Evolutionary conservation across 768 basidiomycete genomes (phyloP), one percentile per base, ranked within the genome.

Genomic region (Phaeotremella fagi): DNA sequence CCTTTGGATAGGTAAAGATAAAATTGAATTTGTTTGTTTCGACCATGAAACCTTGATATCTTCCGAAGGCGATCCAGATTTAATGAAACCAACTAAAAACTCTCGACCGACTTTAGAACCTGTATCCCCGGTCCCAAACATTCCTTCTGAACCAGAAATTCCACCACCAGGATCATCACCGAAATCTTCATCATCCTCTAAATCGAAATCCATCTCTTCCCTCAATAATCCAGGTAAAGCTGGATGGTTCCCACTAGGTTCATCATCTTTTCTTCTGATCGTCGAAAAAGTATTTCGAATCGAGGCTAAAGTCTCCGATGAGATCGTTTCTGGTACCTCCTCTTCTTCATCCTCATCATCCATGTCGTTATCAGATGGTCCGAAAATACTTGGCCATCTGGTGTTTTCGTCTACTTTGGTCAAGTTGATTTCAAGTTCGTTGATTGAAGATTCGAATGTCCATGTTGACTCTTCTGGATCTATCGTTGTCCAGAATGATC

Each of bases 321-420:
- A 86, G 41, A 97, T 77, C 6, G 89, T 92, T 75, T 98, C 94
- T 0, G 85, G 82, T 4, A 95, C 89, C 45, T 88, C 85, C 0
- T 79, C 75, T 38, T 74, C 72, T 48, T 67, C 46, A 59, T 63
- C 66, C 26, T 28, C 80, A 74, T 9, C 25, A n/a, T 33, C 35
- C 7, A 55, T 55, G 14, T 60, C 60, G 4, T 53, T 49, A 5
- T 63, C 61, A 1, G 61, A 31, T 15, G 80, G 70, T 2, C 83
- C 80, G 64, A 99, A 98, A 5, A 98, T 81, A 44, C 88, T 85
- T 48, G 84, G 78, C 94, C 94, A 99, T 62, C 84, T 82, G 26
- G 85, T 86, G 4, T 83, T 85, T 55, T 86, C 84, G 71, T 90
- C 80, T 57, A 80, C 80, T 75, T 98, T 98, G 72, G 90, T 87